Percentiles rank a stretch among this genome's conserved stretches.
phyloP scores from a whole-genome alignment of 495 filamentous ascomycete species.

The Penicillium parvum region DNA sequence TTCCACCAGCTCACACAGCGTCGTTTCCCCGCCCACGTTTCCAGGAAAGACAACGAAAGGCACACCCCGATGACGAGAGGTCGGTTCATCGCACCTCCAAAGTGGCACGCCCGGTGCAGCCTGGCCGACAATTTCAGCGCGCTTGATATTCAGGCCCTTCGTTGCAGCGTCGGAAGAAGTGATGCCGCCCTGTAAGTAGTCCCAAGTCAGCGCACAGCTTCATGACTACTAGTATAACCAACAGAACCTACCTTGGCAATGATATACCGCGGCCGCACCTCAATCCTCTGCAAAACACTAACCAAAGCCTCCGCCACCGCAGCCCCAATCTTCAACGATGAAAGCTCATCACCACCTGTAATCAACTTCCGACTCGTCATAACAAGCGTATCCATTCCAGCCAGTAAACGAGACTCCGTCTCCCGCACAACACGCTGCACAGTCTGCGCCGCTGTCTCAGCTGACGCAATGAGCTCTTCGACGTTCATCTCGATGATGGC shows the following conservation, averaged over 20 bases:
- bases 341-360: conserved; percentile 40
- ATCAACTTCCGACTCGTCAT: conserved; percentile 53
- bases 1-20: conserved; percentile 38
- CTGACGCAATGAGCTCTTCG: conserved; percentile 35
- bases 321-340: conserved; percentile 43
- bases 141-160: conserved; percentile 48
- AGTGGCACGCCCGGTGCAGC: conserved; percentile 52
- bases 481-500: conserved; percentile 47
- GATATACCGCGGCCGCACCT: conserved; percentile 47
- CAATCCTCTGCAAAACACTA: conserved; percentile 34
- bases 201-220: too few species aligned
- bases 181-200: conserved; percentile 40
- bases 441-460: conserved; percentile 16
- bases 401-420: conserved; percentile 22
- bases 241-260: conserved; percentile 54
- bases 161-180: conserved; percentile 52
- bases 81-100: conserved; percentile 50
- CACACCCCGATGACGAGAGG: conserved; percentile 40
- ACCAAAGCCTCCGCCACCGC: conserved; percentile 45
- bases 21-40: conserved; percentile 50
- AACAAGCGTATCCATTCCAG: conserved; percentile 43
- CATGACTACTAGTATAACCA: too few species aligned
- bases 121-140: conserved; percentile 49
- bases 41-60: conserved; percentile 56
- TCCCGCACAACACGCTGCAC: conserved; percentile 24